Evolutionary conservation across 2,329 filamentous ascomycete species (phyloP).

Genomic region (Hirsutella minnesotensis): DNA sequence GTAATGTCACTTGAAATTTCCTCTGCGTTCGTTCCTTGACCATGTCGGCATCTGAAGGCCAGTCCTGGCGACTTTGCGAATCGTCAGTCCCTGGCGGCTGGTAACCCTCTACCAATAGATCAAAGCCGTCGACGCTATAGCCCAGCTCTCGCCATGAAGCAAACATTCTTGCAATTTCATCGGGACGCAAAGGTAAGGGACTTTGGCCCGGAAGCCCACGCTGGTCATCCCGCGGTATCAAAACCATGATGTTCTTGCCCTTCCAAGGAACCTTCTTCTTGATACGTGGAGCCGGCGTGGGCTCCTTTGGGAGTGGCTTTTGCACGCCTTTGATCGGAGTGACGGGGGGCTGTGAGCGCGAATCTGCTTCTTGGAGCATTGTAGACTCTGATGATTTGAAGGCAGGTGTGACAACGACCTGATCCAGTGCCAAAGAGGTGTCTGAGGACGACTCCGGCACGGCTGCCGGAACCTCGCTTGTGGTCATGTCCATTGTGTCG

Average conservation of each 20-base stretch:
- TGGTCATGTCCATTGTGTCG: constrained; percentile 20
- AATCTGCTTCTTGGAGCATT: constrained; percentile 10
- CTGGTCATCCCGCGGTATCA: constrained; percentile 55
- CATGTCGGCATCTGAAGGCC: constrained; percentile 52
- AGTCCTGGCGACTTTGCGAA: constrained; percentile 56
- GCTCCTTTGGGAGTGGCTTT: constrained; percentile 25
- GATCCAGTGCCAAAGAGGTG: constrained; percentile 13
- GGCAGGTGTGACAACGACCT: constrained; percentile 9
- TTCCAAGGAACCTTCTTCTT: constrained; percentile 67
- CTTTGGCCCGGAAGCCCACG: constrained; percentile 45
- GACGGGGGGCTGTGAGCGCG: constrained; percentile 15
- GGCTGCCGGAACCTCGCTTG: constrained; percentile 9
- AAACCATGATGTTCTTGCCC: constrained; percentile 61
- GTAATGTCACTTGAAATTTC: constrained; percentile 52
- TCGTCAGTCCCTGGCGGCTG: constrained; percentile 26
- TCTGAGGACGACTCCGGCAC: constrained; percentile 2
- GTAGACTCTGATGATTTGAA: constrained; percentile 2
- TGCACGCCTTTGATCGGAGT: constrained; percentile 23
- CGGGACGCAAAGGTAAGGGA: constrained; percentile 39
- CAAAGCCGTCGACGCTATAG: constrained; percentile 58
- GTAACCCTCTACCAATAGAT: constrained; percentile 39
- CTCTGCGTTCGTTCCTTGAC: constrained; percentile 39
- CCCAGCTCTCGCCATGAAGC: constrained; percentile 56
- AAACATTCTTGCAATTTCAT: constrained; percentile 50
- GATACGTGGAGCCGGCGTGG: constrained; percentile 37